These are phyloP conservation scores for Brassica hybrid DNA, from an alignment of 441 rosid species.

Conservation along the genomic window DNA sequence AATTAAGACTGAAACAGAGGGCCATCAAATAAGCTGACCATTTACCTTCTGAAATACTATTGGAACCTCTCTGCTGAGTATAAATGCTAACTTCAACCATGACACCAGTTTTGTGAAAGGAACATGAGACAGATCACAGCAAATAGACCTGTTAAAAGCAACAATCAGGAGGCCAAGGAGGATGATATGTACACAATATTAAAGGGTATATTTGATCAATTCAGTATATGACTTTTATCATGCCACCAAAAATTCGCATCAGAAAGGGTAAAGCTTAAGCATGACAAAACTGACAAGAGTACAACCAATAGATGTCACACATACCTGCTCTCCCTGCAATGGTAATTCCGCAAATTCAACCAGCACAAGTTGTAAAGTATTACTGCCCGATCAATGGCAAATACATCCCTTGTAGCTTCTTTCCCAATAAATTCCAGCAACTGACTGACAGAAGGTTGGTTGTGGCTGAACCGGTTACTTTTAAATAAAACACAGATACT, in stretches of 20 bases:
- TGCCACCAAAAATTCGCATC: neutral
- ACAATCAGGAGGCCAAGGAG: slow-evolving; percentile 35
- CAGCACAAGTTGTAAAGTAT: slow-evolving; percentile 70
- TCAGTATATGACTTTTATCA: slow-evolving; percentile 20
- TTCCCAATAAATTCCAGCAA: slow-evolving; percentile 72
- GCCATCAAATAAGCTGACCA: slow-evolving; percentile 17
- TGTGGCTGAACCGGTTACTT: slow-evolving; percentile 52
- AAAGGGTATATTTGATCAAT: slow-evolving; percentile 25
- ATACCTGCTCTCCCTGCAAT: slow-evolving; percentile 66
- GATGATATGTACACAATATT: slow-evolving; percentile 16
- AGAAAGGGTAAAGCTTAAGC: slow-evolving; percentile 18
- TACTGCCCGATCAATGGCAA: slow-evolving; percentile 77
- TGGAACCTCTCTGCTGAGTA: slow-evolving; percentile 81
- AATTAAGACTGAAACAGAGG: slow-evolving; percentile 25
- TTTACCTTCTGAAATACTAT: slow-evolving; percentile 79
- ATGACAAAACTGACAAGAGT: slow-evolving; percentile 13
- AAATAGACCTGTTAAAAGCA: slow-evolving; percentile 57
- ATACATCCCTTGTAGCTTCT: slow-evolving; percentile 62
- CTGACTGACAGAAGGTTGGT: slow-evolving; percentile 45
- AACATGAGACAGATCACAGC: slow-evolving; percentile 67
- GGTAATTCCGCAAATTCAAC: slow-evolving; percentile 62
- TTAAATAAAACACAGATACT: slow-evolving; percentile 60
- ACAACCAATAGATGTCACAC: slow-evolving; percentile 18
- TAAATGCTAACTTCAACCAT: slow-evolving; percentile 82
- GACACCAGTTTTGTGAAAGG: slow-evolving; percentile 59